Evolutionary conservation across 2,329 filamentous ascomycete species (phyloP).

Genomic region (Colletotrichum sp.): DNA sequence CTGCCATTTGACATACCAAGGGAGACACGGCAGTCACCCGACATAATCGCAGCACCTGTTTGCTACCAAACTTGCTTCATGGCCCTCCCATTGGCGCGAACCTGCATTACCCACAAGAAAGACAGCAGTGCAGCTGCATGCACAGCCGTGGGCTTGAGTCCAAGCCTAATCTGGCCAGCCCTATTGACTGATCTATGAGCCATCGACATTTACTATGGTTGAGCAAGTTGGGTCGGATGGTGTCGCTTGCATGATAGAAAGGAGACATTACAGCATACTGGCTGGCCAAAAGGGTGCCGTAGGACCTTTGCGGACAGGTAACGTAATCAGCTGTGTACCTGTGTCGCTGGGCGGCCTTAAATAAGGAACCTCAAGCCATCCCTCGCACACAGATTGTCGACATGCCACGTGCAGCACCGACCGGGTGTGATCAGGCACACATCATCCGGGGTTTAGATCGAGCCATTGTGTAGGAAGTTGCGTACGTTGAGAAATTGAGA

Average conservation of each 20-base stretch:
- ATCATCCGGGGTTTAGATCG: not conserved
- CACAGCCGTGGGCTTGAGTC: not conserved
- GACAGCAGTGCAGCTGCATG: not conserved
- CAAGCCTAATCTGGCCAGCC: not conserved
- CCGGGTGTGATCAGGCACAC: not conserved
- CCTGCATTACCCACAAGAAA: not conserved
- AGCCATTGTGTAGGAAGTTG: not conserved
- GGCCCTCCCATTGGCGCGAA: rapidly evolving
- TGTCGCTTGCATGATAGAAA: rapidly evolving
- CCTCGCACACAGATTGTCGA: not conserved
- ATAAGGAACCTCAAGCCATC: not conserved
- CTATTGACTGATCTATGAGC: not conserved
- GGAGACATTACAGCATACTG: not conserved
- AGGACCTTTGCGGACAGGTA: not conserved
- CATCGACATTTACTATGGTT: not conserved
- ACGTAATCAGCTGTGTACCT: not conserved
- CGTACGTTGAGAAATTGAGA: too few species aligned
- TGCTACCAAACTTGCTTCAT: not conserved
- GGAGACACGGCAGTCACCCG: not conserved
- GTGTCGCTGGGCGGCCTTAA: not conserved
- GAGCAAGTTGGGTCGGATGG: not conserved
- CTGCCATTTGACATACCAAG: not conserved
- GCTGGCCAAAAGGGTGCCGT: not conserved
- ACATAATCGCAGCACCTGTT: not conserved
- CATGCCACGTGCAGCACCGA: not conserved